These are phyloP conservation scores for Castanea mollissima DNA, from an alignment of 306 rosid genomes.

Conservation along the genomic window DNA sequence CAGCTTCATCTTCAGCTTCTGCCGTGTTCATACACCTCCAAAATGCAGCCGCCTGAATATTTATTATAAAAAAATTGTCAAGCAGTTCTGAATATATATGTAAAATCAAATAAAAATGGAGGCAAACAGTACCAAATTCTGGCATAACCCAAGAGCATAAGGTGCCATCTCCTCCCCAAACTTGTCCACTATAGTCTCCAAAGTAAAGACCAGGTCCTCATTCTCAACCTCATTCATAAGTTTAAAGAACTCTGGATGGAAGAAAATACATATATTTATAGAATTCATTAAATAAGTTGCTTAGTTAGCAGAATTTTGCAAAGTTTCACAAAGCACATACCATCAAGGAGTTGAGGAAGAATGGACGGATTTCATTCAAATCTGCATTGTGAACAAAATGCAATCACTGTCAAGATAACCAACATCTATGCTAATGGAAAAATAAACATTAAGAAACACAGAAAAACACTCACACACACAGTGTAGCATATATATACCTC, in stretches of 20 bases:
- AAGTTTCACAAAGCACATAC: constrained; percentile 43
- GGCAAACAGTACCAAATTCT: constrained; percentile 65
- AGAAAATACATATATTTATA: constrained; percentile 18
- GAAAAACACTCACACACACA: background rate
- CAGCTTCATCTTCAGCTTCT: constrained; percentile 86
- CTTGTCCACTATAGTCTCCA: constrained; percentile 97
- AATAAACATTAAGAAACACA: constrained; percentile 7
- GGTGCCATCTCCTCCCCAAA: constrained; percentile 99
- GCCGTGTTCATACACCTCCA: constrained; percentile 97
- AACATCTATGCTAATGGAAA: background rate
- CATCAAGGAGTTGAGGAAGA: constrained; percentile 93
- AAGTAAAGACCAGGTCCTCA: constrained; percentile 92
- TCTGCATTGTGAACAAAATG: constrained; percentile 45
- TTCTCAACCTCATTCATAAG: constrained; percentile 98
- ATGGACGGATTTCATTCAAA: constrained; percentile 87
- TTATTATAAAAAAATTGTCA: background rate
- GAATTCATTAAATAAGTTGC: constrained; percentile 17
- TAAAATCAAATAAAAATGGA: background rate
- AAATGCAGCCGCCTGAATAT: constrained; percentile 79
- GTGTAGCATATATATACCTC: constrained; percentile 39
- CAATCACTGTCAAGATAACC: background rate
- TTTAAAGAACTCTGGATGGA: constrained; percentile 74
- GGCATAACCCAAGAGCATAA: constrained; percentile 92
- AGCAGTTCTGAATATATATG: background rate
- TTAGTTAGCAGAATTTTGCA: constrained; percentile 10